phyloP scores from a whole-genome alignment of 2,329 filamentous ascomycete species.

The Neophaeococcomyces aloes region DNA sequence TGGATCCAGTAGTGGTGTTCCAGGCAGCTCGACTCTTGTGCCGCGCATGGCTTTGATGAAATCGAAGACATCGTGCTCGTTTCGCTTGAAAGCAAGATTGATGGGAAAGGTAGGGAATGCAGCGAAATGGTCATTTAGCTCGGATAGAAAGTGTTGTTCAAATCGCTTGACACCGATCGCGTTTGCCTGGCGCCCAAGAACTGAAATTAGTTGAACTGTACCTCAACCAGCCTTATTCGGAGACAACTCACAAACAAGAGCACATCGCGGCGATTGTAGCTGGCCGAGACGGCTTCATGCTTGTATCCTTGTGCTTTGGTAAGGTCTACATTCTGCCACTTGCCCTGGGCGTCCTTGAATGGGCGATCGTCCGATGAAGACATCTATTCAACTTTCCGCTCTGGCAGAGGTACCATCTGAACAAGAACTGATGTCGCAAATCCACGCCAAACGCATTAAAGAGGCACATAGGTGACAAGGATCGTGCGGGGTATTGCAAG shows the following conservation, averaged over 20 bases:
- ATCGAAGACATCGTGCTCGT: conserved; percentile 36
- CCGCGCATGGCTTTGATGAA: conserved; percentile 32
- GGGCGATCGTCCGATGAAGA: too few relatives aligned
- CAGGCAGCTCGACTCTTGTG: conserved; percentile 28
- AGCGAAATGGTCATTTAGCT: conserved; percentile 36
- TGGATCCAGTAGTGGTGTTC: conserved; percentile 33
- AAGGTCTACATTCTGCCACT: not conserved
- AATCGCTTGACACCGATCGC: conserved; percentile 31
- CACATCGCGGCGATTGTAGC: conserved; percentile 28
- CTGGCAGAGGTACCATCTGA: too few relatives aligned
- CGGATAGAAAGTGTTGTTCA: conserved; percentile 35
- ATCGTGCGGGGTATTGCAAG: too few relatives aligned
- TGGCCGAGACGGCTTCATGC: not conserved
- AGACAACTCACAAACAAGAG: too few relatives aligned
- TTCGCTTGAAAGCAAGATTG: conserved; percentile 32
- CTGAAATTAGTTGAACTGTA: too few relatives aligned
- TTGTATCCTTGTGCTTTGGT: not conserved
- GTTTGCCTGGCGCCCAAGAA: too few relatives aligned
- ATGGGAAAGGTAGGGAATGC: conserved; percentile 39
- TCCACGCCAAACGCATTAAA: too few relatives aligned
- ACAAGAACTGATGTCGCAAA: too few relatives aligned
- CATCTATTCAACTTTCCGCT: too few relatives aligned
- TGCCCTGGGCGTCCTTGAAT: too few relatives aligned
- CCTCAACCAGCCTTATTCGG: too few relatives aligned
- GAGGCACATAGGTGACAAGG: too few relatives aligned